Percentiles rank a stretch among this genome's conserved stretches.
Conservation (phyloP, 2,329 filamentous ascomycete species). For the Ascochyta pisi region DNA sequence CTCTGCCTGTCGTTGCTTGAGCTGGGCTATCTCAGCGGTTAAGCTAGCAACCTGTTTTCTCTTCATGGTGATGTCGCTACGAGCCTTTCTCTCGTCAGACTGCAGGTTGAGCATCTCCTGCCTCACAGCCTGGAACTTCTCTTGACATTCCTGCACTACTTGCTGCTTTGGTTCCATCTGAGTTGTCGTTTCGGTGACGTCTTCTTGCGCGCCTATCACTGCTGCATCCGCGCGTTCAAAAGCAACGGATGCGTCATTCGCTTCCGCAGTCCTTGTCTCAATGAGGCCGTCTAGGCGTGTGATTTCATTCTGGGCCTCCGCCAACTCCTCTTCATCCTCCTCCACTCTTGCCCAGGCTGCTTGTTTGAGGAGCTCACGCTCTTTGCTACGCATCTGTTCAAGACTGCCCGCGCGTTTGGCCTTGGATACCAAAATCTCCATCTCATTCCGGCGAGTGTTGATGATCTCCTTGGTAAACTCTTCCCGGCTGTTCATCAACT, state of each 20-base stretch:
- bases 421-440: constrained; percentile 68
- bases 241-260: constrained; percentile 53
- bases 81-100: constrained; percentile 70
- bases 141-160: constrained; percentile 57
- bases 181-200: constrained; percentile 42
- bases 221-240: constrained; percentile 55
- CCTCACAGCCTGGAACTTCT: constrained; percentile 61
- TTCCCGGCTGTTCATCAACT: constrained; percentile 72
- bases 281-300: constrained; percentile 56
- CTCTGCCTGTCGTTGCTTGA: constrained; percentile 64
- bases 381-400: constrained; percentile 67
- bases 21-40: constrained; percentile 58
- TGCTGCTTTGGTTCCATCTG: constrained; percentile 56
- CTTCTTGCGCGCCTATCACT: constrained; percentile 46
- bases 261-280: constrained; percentile 52
- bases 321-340: constrained; percentile 67
- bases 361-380: constrained; percentile 67
- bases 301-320: constrained; percentile 38
- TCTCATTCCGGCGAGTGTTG: constrained; percentile 63
- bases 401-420: constrained; percentile 72
- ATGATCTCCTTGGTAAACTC: constrained; percentile 68
- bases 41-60: constrained; percentile 53
- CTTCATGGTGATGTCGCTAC: constrained; percentile 62
- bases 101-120: constrained; percentile 60
- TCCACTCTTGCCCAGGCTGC: constrained; percentile 88